These are phyloP conservation scores for Plasmodium vinckei DNA, from an alignment of 169 alveolate genomes.

Conservation along the genomic window DNA sequence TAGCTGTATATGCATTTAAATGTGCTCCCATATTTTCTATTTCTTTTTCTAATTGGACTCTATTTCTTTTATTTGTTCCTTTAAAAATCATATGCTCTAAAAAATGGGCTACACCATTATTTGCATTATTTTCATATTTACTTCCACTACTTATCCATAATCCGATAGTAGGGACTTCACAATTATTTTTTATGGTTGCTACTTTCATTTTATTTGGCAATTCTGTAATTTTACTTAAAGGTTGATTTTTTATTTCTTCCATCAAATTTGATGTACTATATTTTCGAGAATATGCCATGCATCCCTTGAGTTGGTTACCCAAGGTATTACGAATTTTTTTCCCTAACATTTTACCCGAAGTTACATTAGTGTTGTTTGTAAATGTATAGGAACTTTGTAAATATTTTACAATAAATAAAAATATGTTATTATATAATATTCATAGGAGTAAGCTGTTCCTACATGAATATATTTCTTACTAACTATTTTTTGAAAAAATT, in stretches of 20 bases:
- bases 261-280: slow-evolving; percentile 17
- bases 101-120: slow-evolving; percentile 98
- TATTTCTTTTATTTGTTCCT: slow-evolving; percentile 94
- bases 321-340: background rate
- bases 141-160: slow-evolving; percentile 97
- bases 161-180: slow-evolving; percentile 93
- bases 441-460: no score
- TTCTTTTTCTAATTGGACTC: slow-evolving; percentile 94
- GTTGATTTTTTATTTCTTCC: slow-evolving; percentile 50
- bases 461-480: no score
- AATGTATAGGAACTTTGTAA: no score
- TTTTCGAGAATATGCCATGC: background rate
- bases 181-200: slow-evolving; percentile 89
- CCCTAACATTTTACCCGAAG: background rate
- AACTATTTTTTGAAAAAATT: no score
- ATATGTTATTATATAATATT: no score
- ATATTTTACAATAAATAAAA: no score
- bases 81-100: slow-evolving; percentile 97
- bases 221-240: slow-evolving; percentile 19
- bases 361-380: no score
- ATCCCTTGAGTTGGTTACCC: no score
- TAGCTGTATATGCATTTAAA: slow-evolving; percentile 97
- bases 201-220: slow-evolving; percentile 92
- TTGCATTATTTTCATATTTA: slow-evolving; percentile 92
- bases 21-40: slow-evolving; percentile 97